Conservation (phyloP, 768 basidiomycete species). For the Boletus bicolor region DNA sequence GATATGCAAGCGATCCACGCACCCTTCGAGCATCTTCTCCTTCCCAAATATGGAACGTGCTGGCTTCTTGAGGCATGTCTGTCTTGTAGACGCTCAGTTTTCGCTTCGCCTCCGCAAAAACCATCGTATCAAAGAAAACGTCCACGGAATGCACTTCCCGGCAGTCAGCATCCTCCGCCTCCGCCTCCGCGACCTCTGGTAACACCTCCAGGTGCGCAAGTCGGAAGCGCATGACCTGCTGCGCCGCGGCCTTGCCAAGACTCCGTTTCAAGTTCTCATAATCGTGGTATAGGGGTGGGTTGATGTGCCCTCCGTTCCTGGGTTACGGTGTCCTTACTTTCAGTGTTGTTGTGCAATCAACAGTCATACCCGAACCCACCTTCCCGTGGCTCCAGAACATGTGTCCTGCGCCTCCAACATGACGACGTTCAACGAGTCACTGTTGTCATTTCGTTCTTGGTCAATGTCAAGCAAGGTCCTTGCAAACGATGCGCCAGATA, state of each 20-base stretch:
- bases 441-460: constrained; percentile 18
- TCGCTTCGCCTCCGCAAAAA: constrained; percentile 39
- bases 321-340: not conserved
- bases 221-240: constrained; percentile 40
- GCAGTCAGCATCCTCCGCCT: constrained; percentile 28
- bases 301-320: constrained; percentile 53
- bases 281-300: constrained; percentile 46
- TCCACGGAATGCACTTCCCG: constrained; percentile 34
- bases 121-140: constrained; percentile 30
- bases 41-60: constrained; percentile 25
- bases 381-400: constrained; percentile 52
- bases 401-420: constrained; percentile 61
- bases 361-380: constrained; percentile 30
- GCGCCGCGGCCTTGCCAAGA: constrained; percentile 39
- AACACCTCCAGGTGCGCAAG: constrained; percentile 36
- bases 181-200: constrained; percentile 28
- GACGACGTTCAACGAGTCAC: constrained; percentile 36
- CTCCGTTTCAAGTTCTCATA: constrained; percentile 37
- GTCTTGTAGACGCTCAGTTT: constrained; percentile 42
- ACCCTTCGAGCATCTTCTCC: constrained; percentile 36
- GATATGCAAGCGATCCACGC: constrained; percentile 3
- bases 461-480: constrained; percentile 36
- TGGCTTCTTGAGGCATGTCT: constrained; percentile 52
- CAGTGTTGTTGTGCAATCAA: not conserved
- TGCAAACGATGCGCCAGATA: constrained; percentile 44